Evolutionary conservation across 140 eudicot species (phyloP).

Genomic region (Ambrosia hybrid): DNA sequence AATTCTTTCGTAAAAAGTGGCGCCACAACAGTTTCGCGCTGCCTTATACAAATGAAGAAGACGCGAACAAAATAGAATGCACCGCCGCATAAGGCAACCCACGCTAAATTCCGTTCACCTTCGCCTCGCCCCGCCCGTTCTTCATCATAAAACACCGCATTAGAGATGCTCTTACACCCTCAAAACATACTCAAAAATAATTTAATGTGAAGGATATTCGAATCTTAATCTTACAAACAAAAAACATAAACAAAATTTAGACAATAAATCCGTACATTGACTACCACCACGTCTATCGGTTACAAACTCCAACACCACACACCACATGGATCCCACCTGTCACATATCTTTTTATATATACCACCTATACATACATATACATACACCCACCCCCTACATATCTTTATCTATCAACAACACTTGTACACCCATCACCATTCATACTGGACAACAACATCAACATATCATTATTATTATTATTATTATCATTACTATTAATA

Average conservation of each 20-base stretch:
- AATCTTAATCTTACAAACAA: background rate
- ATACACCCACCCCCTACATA: constrained; percentile 3
- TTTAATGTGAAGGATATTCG: background rate
- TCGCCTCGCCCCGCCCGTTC: too few relatives aligned
- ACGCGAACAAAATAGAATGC: too few relatives aligned
- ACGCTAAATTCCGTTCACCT: too few relatives aligned
- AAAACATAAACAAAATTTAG: background rate
- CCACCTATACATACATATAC: constrained; percentile 14
- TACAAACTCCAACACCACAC: constrained; percentile 41
- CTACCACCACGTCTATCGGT: constrained; percentile 24
- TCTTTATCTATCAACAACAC: constrained; percentile 22
- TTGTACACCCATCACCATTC: constrained; percentile 17
- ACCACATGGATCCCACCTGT: constrained; percentile 41
- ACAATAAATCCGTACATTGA: constrained; percentile 41
- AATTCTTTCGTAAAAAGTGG: too few relatives aligned
- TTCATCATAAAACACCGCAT: too few relatives aligned
- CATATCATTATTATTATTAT: too few relatives aligned
- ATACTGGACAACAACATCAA: constrained; percentile 1
- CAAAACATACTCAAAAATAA: too few relatives aligned
- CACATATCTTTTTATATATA: constrained; percentile 23
- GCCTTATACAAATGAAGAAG: too few relatives aligned
- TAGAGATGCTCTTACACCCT: too few relatives aligned
- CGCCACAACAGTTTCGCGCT: too few relatives aligned
- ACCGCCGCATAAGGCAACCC: too few relatives aligned
- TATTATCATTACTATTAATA: too few relatives aligned